Evolutionary conservation across 2,329 filamentous ascomycete genomes (phyloP).

Genomic region (Penicillium sp.): DNA sequence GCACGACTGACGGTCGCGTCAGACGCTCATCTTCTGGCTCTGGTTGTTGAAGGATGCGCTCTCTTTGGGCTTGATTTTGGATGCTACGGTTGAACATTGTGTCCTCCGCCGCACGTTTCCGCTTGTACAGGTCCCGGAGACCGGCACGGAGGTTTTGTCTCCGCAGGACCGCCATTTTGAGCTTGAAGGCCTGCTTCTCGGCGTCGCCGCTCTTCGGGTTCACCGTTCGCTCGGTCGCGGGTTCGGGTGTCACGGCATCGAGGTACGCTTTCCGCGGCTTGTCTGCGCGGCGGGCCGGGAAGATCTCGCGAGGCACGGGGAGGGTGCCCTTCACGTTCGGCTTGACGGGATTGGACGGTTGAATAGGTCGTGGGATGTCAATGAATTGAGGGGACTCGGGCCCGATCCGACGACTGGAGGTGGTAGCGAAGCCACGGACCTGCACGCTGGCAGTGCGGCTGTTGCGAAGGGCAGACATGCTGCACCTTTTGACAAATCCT

Average conservation of each 20-base stretch:
- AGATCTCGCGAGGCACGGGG: conserved; percentile 78
- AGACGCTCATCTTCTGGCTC: conserved; percentile 73
- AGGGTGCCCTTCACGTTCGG: conserved; percentile 69
- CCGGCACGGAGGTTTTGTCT: conserved; percentile 70
- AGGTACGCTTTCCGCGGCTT: conserved; percentile 65
- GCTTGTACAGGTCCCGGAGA: conserved; percentile 64
- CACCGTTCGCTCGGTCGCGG: conserved; percentile 38
- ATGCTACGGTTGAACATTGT: conserved; percentile 43
- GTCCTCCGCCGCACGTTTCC: conserved; percentile 53
- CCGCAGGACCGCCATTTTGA: conserved; percentile 67
- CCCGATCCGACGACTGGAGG: conserved; percentile 37
- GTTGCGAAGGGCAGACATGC: conserved; percentile 40
- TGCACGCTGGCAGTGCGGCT: conserved; percentile 38
- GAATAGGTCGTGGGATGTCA: conserved; percentile 72
- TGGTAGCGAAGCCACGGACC: conserved; percentile 41
- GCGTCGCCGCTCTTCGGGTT: conserved; percentile 42
- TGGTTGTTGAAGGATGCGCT: conserved; percentile 58
- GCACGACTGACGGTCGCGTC: conserved; percentile 65
- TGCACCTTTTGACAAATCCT: conserved; percentile 11
- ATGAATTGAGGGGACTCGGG: conserved; percentile 89
- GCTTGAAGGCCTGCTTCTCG: conserved; percentile 63
- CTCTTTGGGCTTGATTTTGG: conserved; percentile 51
- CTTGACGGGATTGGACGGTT: conserved; percentile 58
- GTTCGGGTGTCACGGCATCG: conserved; percentile 56
- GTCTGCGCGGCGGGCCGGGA: conserved; percentile 58